A percentile compares a stretch with the other conserved stretches of the same genome.
Conservation (phyloP, 2,329 filamentous ascomycete species). For the Aspergillus japonicus region DNA sequence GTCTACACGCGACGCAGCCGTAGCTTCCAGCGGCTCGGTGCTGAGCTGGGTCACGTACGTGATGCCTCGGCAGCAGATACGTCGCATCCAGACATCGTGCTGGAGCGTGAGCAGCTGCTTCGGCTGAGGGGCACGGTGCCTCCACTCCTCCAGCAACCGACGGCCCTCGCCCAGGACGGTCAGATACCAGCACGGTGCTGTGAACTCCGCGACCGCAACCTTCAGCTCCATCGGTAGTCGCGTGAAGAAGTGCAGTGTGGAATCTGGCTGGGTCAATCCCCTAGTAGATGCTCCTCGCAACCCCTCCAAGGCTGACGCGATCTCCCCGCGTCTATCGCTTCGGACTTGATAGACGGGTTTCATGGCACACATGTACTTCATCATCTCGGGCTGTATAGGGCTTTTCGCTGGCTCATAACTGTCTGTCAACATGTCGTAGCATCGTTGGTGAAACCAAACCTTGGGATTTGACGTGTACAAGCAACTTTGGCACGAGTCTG, state of each 20-base stretch:
- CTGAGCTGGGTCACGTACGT: constrained; percentile 7
- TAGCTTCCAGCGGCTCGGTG: constrained; percentile 1
- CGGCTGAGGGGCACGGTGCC: neutral
- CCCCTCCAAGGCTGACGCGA: neutral
- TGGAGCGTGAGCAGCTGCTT: constrained; percentile 1
- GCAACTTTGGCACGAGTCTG: no score
- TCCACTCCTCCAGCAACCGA: constrained; percentile 4
- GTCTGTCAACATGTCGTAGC: no score
- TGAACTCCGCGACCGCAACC: neutral
- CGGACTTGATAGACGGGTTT: no score
- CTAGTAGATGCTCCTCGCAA: constrained; percentile 1
- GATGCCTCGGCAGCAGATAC: neutral
- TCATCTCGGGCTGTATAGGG: no score
- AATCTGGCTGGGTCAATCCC: neutral
- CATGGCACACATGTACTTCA: no score
- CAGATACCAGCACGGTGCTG: constrained; percentile 14
- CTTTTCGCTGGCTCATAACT: no score
- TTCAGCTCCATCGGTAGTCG: constrained; percentile 3
- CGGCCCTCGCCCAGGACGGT: constrained; percentile 12
- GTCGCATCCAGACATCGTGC: constrained; percentile 2
- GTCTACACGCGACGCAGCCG: neutral
- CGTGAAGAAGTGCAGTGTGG: constrained; percentile 1
- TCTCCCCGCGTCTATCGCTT: neutral
- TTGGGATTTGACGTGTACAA: no score
- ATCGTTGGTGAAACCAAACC: no score